A percentile compares a stretch with the other conserved stretches of the same genome.
These are phyloP conservation scores for Crithidia bombi DNA, from an alignment of 208 protist genomes.

Conservation along the genomic window DNA sequence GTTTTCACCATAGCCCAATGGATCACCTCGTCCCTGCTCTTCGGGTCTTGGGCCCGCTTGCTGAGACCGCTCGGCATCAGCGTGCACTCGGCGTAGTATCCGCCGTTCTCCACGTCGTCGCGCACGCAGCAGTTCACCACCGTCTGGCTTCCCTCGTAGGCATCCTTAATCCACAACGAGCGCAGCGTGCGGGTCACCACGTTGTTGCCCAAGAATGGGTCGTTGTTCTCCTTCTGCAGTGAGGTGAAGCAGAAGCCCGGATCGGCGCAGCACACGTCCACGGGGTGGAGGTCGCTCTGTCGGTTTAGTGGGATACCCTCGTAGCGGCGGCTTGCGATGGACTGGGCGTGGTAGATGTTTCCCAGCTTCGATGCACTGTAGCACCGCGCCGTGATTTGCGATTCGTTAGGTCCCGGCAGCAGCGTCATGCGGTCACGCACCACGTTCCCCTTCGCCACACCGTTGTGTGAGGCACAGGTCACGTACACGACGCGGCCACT, in stretches of 20 bases:
- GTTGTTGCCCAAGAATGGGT: conserved; percentile 52
- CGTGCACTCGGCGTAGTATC: conserved; percentile 79
- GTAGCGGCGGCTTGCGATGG: conserved; percentile 67
- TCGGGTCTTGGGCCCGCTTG: conserved; percentile 57
- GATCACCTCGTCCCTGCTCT: conserved; percentile 65
- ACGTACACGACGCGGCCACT: conserved; percentile 80
- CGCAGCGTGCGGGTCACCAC: conserved; percentile 61
- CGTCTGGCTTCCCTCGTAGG: conserved; percentile 77
- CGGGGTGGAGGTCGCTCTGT: conserved; percentile 61
- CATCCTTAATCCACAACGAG: conserved; percentile 74
- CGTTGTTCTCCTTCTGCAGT: conserved; percentile 41
- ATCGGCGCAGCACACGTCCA: conserved; percentile 72
- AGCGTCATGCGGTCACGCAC: conserved; percentile 72
- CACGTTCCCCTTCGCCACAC: conserved; percentile 58
- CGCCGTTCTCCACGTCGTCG: conserved; percentile 63
- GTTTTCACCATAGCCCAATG: conserved; percentile 86
- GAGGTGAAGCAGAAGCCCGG: conserved; percentile 74
- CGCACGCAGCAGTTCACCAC: conserved; percentile 77
- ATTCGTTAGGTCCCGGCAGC: conserved; percentile 44
- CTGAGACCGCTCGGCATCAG: conserved; percentile 72
- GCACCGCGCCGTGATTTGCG: conserved; percentile 66
- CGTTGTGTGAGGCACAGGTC: conserved; percentile 77
- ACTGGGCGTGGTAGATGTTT: conserved; percentile 86
- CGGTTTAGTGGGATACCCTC: conserved; percentile 71
- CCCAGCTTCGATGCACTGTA: conserved; percentile 86